Evolutionary conservation across 1,284 basidiomycete species (phyloP).

Genomic region (Boletus semigastroideus): DNA sequence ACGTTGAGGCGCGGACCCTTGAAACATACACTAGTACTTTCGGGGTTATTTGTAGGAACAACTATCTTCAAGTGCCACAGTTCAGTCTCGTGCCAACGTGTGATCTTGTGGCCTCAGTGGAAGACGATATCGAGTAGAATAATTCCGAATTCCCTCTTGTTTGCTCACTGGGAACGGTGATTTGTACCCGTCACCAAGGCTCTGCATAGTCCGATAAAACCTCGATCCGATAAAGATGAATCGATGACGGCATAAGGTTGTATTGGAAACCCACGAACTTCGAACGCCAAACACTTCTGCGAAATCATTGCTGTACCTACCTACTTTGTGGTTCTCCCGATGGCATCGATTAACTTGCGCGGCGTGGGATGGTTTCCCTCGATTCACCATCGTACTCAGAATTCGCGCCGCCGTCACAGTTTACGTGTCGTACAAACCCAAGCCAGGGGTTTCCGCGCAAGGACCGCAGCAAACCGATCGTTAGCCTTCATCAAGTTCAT

Average conservation of each 20-base stretch:
- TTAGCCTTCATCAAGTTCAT: neutral
- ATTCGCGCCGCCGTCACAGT: conserved; percentile 30
- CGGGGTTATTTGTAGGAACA: neutral
- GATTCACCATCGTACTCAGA: conserved; percentile 26
- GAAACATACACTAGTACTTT: neutral
- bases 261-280: conserved; percentile 21
- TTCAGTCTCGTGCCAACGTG: neutral
- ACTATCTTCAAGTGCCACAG: neutral
- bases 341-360: conserved; percentile 33
- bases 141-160: conserved; percentile 27
- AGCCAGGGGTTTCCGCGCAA: conserved; percentile 7
- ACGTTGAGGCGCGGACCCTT: neutral
- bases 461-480: conserved; percentile 12
- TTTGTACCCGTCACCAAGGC: conserved; percentile 25
- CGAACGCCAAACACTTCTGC: conserved; percentile 17
- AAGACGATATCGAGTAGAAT: conserved; percentile 10
- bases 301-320: conserved; percentile 16
- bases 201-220: conserved; percentile 16
- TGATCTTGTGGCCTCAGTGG: neutral
- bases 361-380: conserved; percentile 27
- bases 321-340: conserved; percentile 24
- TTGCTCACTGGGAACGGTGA: conserved; percentile 27
- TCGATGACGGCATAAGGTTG: conserved; percentile 11
- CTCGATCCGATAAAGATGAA: conserved; percentile 21
- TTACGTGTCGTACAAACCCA: conserved; percentile 28